These are phyloP conservation scores for Pinus albicaulis DNA, from an alignment of 75 land plant species.

Conservation along the genomic window DNA sequence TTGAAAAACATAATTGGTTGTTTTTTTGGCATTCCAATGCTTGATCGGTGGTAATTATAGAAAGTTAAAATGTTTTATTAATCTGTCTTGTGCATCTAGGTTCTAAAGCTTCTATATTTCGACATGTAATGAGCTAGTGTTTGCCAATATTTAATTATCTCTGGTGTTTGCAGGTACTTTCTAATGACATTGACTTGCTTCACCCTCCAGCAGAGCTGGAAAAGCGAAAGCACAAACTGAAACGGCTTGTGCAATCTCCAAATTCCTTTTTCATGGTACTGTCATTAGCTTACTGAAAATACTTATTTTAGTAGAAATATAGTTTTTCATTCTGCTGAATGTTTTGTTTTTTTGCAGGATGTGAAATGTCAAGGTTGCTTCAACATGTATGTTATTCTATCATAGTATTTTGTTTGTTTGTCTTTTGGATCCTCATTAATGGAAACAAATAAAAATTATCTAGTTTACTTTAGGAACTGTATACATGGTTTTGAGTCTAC, in stretches of 20 bases:
- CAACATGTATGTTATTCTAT: slow-evolving; percentile 29
- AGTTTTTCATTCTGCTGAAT: neutral
- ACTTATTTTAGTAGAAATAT: neutral
- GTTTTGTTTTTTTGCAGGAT: slow-evolving; percentile 17
- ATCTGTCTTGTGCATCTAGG: too few species aligned
- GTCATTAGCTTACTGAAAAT: neutral
- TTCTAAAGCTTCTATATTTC: too few species aligned
- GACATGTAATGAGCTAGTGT: neutral
- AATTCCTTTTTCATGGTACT: slow-evolving; percentile 48
- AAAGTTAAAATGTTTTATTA: too few species aligned
- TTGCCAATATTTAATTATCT: neutral
- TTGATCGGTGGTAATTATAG: too few species aligned
- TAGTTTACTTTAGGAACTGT: too few species aligned
- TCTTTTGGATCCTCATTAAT: too few species aligned
- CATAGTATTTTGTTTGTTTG: slow-evolving; percentile 1
- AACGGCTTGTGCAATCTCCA: slow-evolving; percentile 49
- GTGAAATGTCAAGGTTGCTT: slow-evolving; percentile 48
- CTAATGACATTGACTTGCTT: slow-evolving; percentile 44
- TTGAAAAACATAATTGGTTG: too few species aligned
- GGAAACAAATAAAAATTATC: too few species aligned
- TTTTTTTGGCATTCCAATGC: too few species aligned
- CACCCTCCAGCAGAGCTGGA: slow-evolving; percentile 51
- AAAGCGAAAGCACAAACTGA: slow-evolving; percentile 42
- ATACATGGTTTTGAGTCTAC: too few species aligned
- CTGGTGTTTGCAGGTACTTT: slow-evolving; percentile 28